Evolutionary conservation across 1,139 yeast genomes (phyloP), one percentile per base, ranked within the genome.

Genomic region (Martiniozyma asiatica): DNA sequence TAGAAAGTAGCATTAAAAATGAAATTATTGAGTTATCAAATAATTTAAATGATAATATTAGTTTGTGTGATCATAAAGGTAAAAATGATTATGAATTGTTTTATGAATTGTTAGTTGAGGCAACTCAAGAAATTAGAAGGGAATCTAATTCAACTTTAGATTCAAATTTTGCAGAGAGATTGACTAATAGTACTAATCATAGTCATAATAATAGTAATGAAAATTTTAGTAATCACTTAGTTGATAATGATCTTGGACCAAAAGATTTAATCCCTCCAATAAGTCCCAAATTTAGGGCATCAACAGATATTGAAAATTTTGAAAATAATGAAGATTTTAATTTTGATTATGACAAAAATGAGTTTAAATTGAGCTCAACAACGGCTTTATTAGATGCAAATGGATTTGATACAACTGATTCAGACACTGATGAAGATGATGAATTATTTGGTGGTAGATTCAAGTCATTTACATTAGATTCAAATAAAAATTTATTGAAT

Each of bases 51-150:
- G 32, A 30, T 21, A 26, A 32, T 16, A 25, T 31, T 8, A 35
- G 31, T 11, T 27, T 36, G 20, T 26, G 36, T 20, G 47, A 41
- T 21, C 39, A 33, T 9, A 24, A 24, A 8, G 37, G 50, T 10
- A 61, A 68, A 17, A 77, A 72, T 44, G 80, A 76, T 47, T 82
- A 82, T 0, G 67, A 65, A 40, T 51, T 75, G 47, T 82, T 75
- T 49, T 50, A 70, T 25, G 62, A 66, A 0, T 51, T 75, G 23
- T 52, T 76, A 44, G 62, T 66, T 45, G 66, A 67, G 36, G 59
- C 65, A 2, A 51, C 61, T 6, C 52, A 51, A 7, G 23, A 24
- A 6, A 22, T 16, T 12, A 27, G 41, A 21, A 35, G 41, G 23
- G 38, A 34, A 20, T 38, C 41, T 2, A 40, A 37, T 5, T 22